phyloP scores from a whole-genome alignment of 176 grass and related monocot species.

The Aegilops longissima region DNA sequence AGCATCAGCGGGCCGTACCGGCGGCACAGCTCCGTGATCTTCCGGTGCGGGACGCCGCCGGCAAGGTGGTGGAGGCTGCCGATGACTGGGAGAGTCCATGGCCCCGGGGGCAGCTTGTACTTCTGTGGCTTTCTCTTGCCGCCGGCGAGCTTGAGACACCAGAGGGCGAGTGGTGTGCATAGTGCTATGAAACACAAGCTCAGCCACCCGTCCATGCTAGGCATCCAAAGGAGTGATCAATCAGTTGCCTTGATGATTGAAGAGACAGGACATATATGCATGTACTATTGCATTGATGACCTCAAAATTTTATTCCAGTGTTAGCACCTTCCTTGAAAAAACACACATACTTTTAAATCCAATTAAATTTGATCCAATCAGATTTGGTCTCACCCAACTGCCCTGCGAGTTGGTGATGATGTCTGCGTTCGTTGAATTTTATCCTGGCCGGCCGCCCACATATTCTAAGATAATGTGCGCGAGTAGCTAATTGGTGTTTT shows the following conservation, averaged over 20 bases:
- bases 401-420: no score
- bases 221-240: neutral
- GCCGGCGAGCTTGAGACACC: neutral
- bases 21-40: neutral
- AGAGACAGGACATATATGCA: neutral
- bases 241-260: neutral
- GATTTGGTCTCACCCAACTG: no score
- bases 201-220: neutral
- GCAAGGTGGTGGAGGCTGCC: neutral
- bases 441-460: no score
- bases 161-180: neutral
- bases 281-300: no score
- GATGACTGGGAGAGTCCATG: neutral
- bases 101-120: neutral
- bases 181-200: neutral
- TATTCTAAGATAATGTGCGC: no score
- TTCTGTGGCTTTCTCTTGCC: neutral
- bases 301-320: no score
- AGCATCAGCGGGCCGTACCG: neutral
- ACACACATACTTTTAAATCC: no score
- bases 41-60: neutral
- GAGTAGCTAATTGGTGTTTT: no score
- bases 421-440: no score
- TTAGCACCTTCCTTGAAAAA: no score
- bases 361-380: no score